Conservation (phyloP, 2,329 filamentous ascomycete species). For the Xylariaceae sp. region DNA sequence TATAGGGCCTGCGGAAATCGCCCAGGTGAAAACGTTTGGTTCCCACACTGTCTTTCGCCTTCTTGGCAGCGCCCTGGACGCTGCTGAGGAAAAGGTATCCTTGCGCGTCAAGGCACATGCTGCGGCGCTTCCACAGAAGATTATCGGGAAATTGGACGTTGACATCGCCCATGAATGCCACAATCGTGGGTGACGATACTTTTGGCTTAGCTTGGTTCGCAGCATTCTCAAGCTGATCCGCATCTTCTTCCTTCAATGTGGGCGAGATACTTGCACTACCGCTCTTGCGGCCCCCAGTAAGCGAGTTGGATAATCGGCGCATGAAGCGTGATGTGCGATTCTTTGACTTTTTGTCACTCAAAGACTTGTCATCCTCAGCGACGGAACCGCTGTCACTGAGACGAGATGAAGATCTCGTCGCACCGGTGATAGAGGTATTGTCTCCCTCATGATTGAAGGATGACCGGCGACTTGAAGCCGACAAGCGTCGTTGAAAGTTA, state of each 20-base stretch:
- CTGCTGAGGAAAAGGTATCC: slow-evolving; percentile 79
- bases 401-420: slow-evolving; percentile 39
- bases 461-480: slow-evolving; percentile 58
- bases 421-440: slow-evolving; percentile 21
- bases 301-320: slow-evolving; percentile 53
- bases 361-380: slow-evolving; percentile 43
- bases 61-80: slow-evolving; percentile 52
- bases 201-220: slow-evolving; percentile 24
- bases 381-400: slow-evolving; percentile 45
- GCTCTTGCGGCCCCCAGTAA: slow-evolving; percentile 46
- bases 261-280: slow-evolving; percentile 45
- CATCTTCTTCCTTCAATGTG: slow-evolving; percentile 49
- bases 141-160: slow-evolving; percentile 98
- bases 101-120: slow-evolving; percentile 76
- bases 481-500: slow-evolving; percentile 58
- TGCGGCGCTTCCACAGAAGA: slow-evolving; percentile 91
- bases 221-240: slow-evolving; percentile 32
- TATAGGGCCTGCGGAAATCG: slow-evolving; percentile 74
- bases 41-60: slow-evolving; percentile 51
- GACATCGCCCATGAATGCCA: slow-evolving; percentile 77
- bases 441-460: slow-evolving; percentile 46
- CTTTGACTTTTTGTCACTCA: slow-evolving; percentile 43
- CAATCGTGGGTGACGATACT: slow-evolving; percentile 40
- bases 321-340: slow-evolving; percentile 56
- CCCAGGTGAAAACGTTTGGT: slow-evolving; percentile 79